A percentile compares a stretch with the other conserved stretches of the same genome.
These are phyloP conservation scores for Cutaneotrichosporon cutaneum DNA, from an alignment of 1,284 basidiomycete genomes.

Conservation along the genomic window DNA sequence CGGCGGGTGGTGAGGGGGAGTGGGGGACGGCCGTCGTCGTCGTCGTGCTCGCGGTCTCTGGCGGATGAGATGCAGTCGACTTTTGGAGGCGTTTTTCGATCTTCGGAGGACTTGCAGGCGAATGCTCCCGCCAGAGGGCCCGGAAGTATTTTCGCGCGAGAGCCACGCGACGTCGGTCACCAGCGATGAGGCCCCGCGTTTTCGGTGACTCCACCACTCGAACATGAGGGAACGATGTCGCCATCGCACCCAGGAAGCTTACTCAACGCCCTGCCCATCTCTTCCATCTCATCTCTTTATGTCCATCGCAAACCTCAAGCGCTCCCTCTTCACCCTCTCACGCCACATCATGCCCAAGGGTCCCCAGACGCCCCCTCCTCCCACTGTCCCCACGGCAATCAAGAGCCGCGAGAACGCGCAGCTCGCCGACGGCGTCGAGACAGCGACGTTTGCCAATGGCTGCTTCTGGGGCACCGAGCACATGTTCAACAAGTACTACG, in stretches of 20 bases:
- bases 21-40: neutral
- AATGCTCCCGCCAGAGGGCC: neutral
- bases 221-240: neutral
- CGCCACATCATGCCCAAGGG: constrained; percentile 28
- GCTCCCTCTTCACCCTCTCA: constrained; percentile 10
- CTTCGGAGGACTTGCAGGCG: constrained; percentile 1
- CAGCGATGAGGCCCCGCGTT: neutral
- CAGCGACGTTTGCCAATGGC: constrained; percentile 75
- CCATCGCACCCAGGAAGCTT: too few relatives aligned
- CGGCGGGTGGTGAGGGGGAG: neutral
- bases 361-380: constrained; percentile 43
- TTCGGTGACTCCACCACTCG: too few relatives aligned
- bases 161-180: neutral
- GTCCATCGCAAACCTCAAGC: constrained; percentile 8
- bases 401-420: constrained; percentile 39
- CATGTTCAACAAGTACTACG: constrained; percentile 78
- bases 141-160: neutral
- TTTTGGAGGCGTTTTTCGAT: constrained; percentile 9
- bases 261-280: neutral
- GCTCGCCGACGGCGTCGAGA: constrained; percentile 57
- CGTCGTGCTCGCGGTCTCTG: neutral
- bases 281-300: neutral
- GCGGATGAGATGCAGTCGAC: constrained; percentile 5
- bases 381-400: constrained; percentile 53
- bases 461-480: constrained; percentile 83